Evolutionary conservation across 2,329 filamentous ascomycete species (phyloP).

Genomic region (Sporothrix dimorphospora): DNA sequence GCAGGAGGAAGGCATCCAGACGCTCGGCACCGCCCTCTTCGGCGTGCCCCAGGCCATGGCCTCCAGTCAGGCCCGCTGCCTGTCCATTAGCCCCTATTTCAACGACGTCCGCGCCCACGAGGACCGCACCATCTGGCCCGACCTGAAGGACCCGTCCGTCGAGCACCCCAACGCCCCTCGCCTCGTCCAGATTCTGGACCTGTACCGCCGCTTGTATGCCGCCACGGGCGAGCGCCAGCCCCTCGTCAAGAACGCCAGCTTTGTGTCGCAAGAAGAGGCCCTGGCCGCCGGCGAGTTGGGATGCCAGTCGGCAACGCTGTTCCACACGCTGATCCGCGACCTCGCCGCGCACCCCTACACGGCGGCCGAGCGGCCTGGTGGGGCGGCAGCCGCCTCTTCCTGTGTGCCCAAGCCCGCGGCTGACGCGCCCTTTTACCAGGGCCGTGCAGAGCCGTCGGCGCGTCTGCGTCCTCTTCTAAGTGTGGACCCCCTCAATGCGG

Average conservation of each 20-base stretch:
- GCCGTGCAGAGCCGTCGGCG: constrained; percentile 41
- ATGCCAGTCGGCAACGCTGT: constrained; percentile 51
- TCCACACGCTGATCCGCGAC: constrained; percentile 45
- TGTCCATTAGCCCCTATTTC: constrained; percentile 55
- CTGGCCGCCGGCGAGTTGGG: constrained; percentile 52
- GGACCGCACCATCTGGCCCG: constrained; percentile 50
- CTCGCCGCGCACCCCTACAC: constrained; percentile 43
- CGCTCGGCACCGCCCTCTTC: constrained; percentile 51
- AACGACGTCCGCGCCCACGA: constrained; percentile 52
- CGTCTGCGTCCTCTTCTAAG: constrained; percentile 44
- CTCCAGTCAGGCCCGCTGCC: constrained; percentile 51
- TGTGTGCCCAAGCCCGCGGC: constrained; percentile 45
- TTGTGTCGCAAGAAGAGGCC: constrained; percentile 48
- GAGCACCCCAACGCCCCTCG: constrained; percentile 53
- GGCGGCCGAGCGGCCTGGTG: constrained; percentile 43
- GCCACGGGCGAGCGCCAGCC: constrained; percentile 54
- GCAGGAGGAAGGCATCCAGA: constrained; percentile 49
- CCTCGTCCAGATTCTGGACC: constrained; percentile 53
- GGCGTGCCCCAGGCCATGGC: constrained; percentile 54
- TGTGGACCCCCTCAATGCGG: constrained; percentile 45
- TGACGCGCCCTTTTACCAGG: constrained; percentile 43
- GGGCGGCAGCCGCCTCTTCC: constrained; percentile 29
- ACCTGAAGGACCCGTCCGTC: constrained; percentile 50
- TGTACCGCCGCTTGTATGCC: constrained; percentile 49
- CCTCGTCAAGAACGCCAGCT: constrained; percentile 52